Evolutionary conservation across 2,329 filamentous ascomycete species (phyloP), one percentile per base, ranked within the genome.

Genomic region (Aspergillus phoenicis): DNA sequence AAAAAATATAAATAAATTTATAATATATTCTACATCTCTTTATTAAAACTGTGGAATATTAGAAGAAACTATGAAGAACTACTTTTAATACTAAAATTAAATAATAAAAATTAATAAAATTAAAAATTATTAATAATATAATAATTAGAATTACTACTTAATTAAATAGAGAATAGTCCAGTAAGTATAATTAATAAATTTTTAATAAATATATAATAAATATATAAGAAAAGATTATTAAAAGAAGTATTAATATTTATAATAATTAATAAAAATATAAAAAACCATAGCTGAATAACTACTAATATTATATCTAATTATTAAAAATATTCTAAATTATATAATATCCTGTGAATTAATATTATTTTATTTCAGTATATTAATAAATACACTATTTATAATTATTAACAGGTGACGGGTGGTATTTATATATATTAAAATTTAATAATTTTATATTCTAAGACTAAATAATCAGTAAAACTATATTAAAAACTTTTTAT

Each of bases 151-250:
- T 26, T 41, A 55, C 24, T 41, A 55, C 26, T 26, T 41, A 10
- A 41, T 41, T 26, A 55, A 43, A 22, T 41, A 55, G n/a, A 39
- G 39, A 15, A 1, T 48, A 57, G n/a, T 24, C 22, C 2, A n/a
- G 2, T 38, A 49, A 57, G 38, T 57, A 57, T 49, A 48, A 49
- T 43, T 55, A 55, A 41, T 55, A 41, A 43, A 55, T 55, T 43
- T 43, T 41, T 45, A 24, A n/a, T 45, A 55, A 38, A 26, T 49
- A 57, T 48, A 45, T 57, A 30, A 20, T 47, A 48, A 33, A 48
- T 38, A 11, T 38, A 38, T 15, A 13, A 13, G 1, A 15, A 38
- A 15, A 5, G 8, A 38, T 38, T 38, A 38, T 5, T 38, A 38
- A 15, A 38, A 38, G n/a, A 38, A 4, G 13, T 38, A 57, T 38